Evolutionary conservation across 2,329 filamentous ascomycete species (phyloP), one percentile per base, ranked within the genome.

Genomic region (Lojkania enalia): DNA sequence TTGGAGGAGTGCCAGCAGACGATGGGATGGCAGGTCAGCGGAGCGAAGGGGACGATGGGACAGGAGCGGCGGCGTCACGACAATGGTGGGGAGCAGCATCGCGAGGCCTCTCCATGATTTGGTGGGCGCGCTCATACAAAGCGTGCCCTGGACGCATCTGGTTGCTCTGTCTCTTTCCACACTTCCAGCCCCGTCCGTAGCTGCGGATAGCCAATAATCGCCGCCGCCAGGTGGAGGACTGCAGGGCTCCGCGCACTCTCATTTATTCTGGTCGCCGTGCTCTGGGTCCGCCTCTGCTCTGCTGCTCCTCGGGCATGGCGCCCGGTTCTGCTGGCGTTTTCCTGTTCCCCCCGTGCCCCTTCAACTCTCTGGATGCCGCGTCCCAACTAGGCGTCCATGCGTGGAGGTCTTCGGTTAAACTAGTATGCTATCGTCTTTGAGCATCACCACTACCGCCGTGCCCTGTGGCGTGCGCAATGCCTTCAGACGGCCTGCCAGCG

Each of bases 61-160:
- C 13, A 19, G 15, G 43, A 20, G 21, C 49, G 51, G 21, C 49
- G 51, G 49, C 49, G 19, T 30, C 35, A 41, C 49, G 47, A 46
- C 42, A 36, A 48, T 14, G 35, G 21, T 31, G 20, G 35, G 35
- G 23, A 27, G 32, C 35, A n/a, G n/a, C n/a, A 36, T 36, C 20
- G 33, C 39, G 25, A 27, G 30, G 29, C 35, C 39, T 29, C 9
- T 30, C 37, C 43, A 18, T 38, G 19, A 30, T 21, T 44, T 35
- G 48, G 46, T 39, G 44, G 45, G 16, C 12, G 33, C 33, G 5
- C 39, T 44, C 44, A 40, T 38, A 32, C 49, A 50, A 46, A 54
- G 49, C 51, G 42, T 51, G 49, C 43, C 3, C 47, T 48, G 48
- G n/a, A n/a, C n/a, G n/a, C n/a, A 37, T 49, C 52, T 49, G 42